A percentile compares a stretch with the other conserved stretches of the same genome.
These are phyloP conservation scores for Fonsecaea multimorphosa DNA, from an alignment of 2,329 filamentous ascomycete species.

Conservation along the genomic window DNA sequence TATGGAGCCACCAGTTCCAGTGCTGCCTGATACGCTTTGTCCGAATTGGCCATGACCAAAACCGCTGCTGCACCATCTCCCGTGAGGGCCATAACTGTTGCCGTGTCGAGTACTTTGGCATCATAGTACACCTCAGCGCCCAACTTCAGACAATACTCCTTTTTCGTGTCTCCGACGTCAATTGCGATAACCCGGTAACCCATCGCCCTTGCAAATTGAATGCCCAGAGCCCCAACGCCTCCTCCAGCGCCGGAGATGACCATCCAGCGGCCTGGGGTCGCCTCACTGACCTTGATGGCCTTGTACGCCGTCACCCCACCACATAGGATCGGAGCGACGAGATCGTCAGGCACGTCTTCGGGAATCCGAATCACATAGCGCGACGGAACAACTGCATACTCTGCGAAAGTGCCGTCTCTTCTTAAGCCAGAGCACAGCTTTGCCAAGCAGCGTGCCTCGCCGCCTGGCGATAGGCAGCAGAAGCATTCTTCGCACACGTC, in stretches of 20 bases:
- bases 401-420: conserved; percentile 50
- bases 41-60: conserved; percentile 28
- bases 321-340: conserved; percentile 52
- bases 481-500: conserved; percentile 48
- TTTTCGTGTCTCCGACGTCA: conserved; percentile 47
- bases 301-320: conserved; percentile 55
- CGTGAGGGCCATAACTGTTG: conserved; percentile 29
- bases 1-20: conserved; percentile 48
- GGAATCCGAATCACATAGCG: conserved; percentile 47
- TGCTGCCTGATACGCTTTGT: conserved; percentile 32
- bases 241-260: conserved; percentile 50
- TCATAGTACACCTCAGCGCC: conserved; percentile 51
- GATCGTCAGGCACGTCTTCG: conserved; percentile 45
- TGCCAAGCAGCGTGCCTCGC: conserved; percentile 27
- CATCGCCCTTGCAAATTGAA: conserved; percentile 53
- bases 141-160: conserved; percentile 41
- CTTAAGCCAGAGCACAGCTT: conserved; percentile 29
- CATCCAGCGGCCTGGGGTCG: conserved; percentile 32
- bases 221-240: conserved; percentile 44
- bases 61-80: conserved; percentile 30
- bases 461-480: conserved; percentile 41
- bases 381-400: conserved; percentile 48
- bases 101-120: conserved; percentile 30
- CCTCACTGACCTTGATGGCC: conserved; percentile 41
- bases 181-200: conserved; percentile 51